A percentile compares a stretch with the other conserved stretches of the same genome.
Evolutionary conservation across 2,329 filamentous ascomycete species (phyloP).

Genomic region (Chrysoporthe cubensis): DNA sequence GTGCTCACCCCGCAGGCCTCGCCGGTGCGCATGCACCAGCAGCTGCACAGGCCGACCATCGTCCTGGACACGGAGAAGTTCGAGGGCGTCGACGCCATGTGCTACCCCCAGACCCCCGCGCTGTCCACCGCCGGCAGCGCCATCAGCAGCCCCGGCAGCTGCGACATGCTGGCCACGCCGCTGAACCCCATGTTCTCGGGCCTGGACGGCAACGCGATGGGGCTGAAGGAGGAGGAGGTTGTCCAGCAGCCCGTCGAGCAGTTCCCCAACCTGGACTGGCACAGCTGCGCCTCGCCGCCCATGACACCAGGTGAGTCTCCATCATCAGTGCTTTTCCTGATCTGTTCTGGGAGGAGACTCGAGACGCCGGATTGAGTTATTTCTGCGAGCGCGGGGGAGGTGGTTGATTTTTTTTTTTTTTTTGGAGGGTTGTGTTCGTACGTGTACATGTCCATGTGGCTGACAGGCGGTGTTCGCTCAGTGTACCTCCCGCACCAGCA

Average conservation of each 20-base stretch:
- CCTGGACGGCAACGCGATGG: slow-evolving; percentile 66
- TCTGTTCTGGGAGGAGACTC: no score
- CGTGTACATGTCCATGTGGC: neutral
- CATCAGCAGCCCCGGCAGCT: slow-evolving; percentile 82
- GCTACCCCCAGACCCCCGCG: slow-evolving; percentile 84
- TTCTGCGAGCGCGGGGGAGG: no score
- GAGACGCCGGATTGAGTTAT: no score
- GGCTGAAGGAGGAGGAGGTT: slow-evolving; percentile 73
- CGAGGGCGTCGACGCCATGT: slow-evolving; percentile 63
- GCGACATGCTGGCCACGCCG: slow-evolving; percentile 79
- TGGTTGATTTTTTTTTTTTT: slow-evolving; percentile 15
- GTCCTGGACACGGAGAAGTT: slow-evolving; percentile 75
- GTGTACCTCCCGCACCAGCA: slow-evolving; percentile 46
- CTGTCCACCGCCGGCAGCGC: slow-evolving; percentile 84
- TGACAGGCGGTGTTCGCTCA: slow-evolving; percentile 31
- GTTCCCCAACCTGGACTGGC: slow-evolving; percentile 75
- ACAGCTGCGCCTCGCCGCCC: slow-evolving; percentile 77
- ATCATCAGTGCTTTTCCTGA: neutral
- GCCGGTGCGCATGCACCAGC: slow-evolving; percentile 65
- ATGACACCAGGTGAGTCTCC: slow-evolving; percentile 82
- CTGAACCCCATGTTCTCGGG: slow-evolving; percentile 79
- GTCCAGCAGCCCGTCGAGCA: slow-evolving; percentile 66
- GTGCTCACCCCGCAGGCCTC: slow-evolving; percentile 74
- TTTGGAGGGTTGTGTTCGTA: no score
- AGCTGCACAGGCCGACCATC: slow-evolving; percentile 72